Conservation (phyloP, 495 filamentous ascomycete genomes). For the Xeromyces bisporus region DNA sequence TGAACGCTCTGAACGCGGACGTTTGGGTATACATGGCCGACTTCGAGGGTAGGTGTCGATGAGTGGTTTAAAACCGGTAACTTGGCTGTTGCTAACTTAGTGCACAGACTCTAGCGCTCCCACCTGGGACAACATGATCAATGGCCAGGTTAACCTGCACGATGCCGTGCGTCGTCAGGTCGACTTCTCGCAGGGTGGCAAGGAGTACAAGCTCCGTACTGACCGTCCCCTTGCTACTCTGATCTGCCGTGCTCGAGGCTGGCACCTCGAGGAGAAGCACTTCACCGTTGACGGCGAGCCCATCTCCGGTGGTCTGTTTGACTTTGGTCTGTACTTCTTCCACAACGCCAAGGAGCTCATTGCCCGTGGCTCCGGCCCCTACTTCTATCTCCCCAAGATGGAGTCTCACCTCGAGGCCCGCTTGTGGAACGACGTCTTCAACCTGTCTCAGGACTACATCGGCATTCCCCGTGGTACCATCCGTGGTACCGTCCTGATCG, state of each 20-base stretch:
- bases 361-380: slow-evolving; percentile 69
- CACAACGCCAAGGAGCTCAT: slow-evolving; percentile 90
- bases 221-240: slow-evolving; percentile 66
- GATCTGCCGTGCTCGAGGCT: slow-evolving; percentile 75
- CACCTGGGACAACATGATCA: slow-evolving; percentile 99
- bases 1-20: slow-evolving; percentile 92
- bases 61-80: too few relatives aligned
- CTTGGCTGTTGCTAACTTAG: too few relatives aligned
- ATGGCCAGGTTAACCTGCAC: slow-evolving; percentile 95
- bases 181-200: slow-evolving; percentile 89
- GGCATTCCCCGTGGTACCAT: slow-evolving; percentile 83
- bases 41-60: slow-evolving; percentile 64
- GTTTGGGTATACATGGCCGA: slow-evolving; percentile 99
- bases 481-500: slow-evolving; percentile 89
- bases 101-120: slow-evolving; percentile 90
- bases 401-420: slow-evolving; percentile 94
- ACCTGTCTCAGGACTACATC: slow-evolving; percentile 84
- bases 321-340: slow-evolving; percentile 99
- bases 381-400: slow-evolving; percentile 99
- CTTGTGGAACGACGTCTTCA: slow-evolving; percentile 98
- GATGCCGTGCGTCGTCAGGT: slow-evolving; percentile 89
- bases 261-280: slow-evolving; percentile 97
- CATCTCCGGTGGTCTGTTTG: slow-evolving; percentile 85
- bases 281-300: slow-evolving; percentile 91
- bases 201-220: slow-evolving; percentile 93